phyloP scores from a whole-genome alignment of 345 rosid genomes.

The Mallotus nudiflorus region DNA sequence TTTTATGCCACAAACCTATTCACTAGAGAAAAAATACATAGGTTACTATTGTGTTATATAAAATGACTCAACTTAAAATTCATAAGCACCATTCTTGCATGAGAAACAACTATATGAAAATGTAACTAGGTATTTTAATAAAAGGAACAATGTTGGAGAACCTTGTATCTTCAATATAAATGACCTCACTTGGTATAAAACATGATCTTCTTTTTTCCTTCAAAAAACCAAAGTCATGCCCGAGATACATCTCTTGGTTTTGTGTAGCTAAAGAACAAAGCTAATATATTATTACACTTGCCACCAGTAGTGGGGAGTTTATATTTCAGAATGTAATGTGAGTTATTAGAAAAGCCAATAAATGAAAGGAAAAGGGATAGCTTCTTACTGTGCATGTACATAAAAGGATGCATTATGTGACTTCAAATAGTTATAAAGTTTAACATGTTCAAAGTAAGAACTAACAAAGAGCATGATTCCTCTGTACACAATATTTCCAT shows the following conservation, averaged over 20 bases:
- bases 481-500: constrained; percentile 39
- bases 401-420: constrained; percentile 86
- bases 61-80: not conserved
- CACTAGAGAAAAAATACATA: constrained; percentile 13
- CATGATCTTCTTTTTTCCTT: too few relatives aligned
- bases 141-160: not conserved
- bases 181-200: constrained; percentile 84
- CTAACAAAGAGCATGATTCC: constrained; percentile 79
- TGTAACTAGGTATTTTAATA: not conserved
- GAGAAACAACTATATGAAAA: not conserved
- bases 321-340: constrained; percentile 2
- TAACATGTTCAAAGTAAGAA: constrained; percentile 83
- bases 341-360: not conserved
- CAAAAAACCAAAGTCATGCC: constrained; percentile 69
- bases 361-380: constrained; percentile 15
- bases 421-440: constrained; percentile 75
- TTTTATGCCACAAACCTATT: constrained; percentile 79
- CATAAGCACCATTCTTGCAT: not conserved
- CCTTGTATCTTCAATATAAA: constrained; percentile 88
- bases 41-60: not conserved
- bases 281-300: constrained; percentile 6
- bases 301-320: not conserved
- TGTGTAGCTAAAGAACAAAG: constrained; percentile 51
- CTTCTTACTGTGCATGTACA: constrained; percentile 75
- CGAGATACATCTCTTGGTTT: constrained; percentile 67